Evolutionary conservation across 352 stramenopile genomes (phyloP).

Genomic region (Pilasporangium apinafurcum): DNA sequence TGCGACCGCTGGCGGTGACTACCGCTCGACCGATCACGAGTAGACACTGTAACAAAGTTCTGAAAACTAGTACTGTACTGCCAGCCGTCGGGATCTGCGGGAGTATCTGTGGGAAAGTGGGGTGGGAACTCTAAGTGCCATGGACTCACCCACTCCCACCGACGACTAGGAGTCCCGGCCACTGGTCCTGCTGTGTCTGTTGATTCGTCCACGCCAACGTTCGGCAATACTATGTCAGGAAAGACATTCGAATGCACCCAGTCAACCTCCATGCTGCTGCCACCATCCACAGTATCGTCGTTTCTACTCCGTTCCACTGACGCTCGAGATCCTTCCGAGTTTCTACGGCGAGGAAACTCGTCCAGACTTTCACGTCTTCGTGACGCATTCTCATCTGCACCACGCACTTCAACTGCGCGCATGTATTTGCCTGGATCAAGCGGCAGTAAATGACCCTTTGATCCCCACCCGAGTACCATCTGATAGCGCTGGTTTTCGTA

Average conservation of each 20-base stretch:
- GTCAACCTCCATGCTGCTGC: conserved; percentile 18
- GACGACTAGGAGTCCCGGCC: background rate
- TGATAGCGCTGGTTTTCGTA: conserved; percentile 73
- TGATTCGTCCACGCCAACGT: conserved; percentile 7
- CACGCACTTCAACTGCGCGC: conserved; percentile 17
- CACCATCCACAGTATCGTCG: background rate
- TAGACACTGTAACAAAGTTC: conserved; percentile 22
- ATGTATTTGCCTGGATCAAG: conserved; percentile 70
- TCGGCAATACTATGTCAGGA: conserved; percentile 42
- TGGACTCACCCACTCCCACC: conserved; percentile 70
- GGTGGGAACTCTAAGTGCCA: conserved; percentile 47
- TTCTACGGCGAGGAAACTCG: background rate
- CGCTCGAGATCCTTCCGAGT: background rate
- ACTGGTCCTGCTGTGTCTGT: background rate
- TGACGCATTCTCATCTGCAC: conserved; percentile 1
- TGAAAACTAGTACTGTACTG: conserved; percentile 60
- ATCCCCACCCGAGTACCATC: conserved; percentile 63
- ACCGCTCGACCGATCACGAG: background rate
- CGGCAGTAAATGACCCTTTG: conserved; percentile 64
- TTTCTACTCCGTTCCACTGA: no score
- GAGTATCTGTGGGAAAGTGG: conserved; percentile 2
- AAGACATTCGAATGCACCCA: conserved; percentile 40
- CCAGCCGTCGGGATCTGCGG: conserved; percentile 44
- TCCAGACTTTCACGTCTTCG: background rate
- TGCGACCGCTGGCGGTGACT: background rate